Percentiles rank a stretch among this genome's conserved stretches.
Evolutionary conservation across 2,329 filamentous ascomycete species (phyloP).

Genomic region (Ramichloridium luteum): DNA sequence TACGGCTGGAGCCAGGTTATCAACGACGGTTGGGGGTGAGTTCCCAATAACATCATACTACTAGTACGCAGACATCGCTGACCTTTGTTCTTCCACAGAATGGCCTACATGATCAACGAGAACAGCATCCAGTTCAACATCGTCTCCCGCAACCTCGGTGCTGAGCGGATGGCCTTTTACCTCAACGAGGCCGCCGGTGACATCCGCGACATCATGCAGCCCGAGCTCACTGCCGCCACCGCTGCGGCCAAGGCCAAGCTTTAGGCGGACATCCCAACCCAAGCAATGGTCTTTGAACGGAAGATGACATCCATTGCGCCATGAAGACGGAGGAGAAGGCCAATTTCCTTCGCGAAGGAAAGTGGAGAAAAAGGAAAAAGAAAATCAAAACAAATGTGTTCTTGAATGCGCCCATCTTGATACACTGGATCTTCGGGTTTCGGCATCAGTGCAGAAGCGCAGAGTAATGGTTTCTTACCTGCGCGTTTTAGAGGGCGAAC

Average conservation of each 20-base stretch:
- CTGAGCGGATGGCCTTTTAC: conserved; percentile 89
- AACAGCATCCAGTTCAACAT: conserved; percentile 98
- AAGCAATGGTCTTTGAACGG: no score
- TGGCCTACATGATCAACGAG: conserved; percentile 99
- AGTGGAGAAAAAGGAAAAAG: no score
- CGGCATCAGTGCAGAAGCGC: no score
- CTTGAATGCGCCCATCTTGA: no score
- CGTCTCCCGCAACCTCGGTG: conserved; percentile 83
- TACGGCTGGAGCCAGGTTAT: conserved; percentile 99
- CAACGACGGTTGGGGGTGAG: conserved; percentile 73
- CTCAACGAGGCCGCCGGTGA: conserved; percentile 87
- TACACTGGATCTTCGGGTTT: no score
- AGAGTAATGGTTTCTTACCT: no score
- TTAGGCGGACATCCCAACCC: no score
- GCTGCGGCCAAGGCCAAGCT: conserved; percentile 81
- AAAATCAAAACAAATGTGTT: no score
- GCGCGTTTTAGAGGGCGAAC: no score
- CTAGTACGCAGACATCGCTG: conserved; percentile 7
- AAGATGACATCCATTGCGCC: no score
- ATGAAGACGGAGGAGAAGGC: no score
- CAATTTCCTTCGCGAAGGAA: no score
- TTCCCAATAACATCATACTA: conserved; percentile 4
- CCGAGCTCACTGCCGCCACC: conserved; percentile 38
- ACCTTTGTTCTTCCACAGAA: conserved; percentile 29
- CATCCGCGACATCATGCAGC: conserved; percentile 72